A percentile compares a stretch with the other conserved stretches of the same genome.
Evolutionary conservation across 2,329 filamentous ascomycete genomes (phyloP).

Genomic region (Aureobasidium leucospermi): DNA sequence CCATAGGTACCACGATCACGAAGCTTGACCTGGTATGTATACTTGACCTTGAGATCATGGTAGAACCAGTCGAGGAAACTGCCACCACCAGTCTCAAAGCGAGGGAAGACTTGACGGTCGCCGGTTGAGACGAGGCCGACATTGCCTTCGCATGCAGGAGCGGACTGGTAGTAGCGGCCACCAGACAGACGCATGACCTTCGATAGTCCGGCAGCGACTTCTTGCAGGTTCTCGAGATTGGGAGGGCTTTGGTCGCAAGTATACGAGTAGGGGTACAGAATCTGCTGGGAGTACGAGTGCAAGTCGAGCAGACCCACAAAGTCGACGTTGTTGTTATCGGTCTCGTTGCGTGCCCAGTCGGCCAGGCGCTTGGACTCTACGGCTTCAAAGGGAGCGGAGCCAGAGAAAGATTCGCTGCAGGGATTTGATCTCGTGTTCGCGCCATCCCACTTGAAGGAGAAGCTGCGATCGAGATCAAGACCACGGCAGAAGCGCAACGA

Average conservation of each 20-base stretch:
- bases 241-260: conserved; percentile 72
- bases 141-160: conserved; percentile 80
- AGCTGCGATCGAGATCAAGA: conserved; percentile 81
- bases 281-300: conserved; percentile 91
- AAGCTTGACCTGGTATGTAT: conserved; percentile 90
- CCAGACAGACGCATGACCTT: conserved; percentile 77
- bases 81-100: conserved; percentile 70
- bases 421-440: conserved; percentile 60
- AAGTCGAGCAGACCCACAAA: conserved; percentile 85
- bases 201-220: conserved; percentile 77
- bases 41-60: conserved; percentile 72
- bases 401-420: conserved; percentile 85
- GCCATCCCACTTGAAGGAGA: conserved; percentile 77
- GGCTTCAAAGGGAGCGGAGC: conserved; percentile 74
- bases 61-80: conserved; percentile 95
- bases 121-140: conserved; percentile 36
- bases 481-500: conserved; percentile 76
- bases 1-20: conserved; percentile 91
- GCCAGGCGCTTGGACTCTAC: conserved; percentile 69
- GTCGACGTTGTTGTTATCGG: conserved; percentile 58
- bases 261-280: conserved; percentile 87
- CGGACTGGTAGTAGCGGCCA: conserved; percentile 50
- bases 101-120: conserved; percentile 35
- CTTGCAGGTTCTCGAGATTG: conserved; percentile 83
- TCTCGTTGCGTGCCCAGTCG: conserved; percentile 77